Evolutionary conservation across 2,329 filamentous ascomycete genomes (phyloP).

Genomic region (Coniochaeta ligniaria): DNA sequence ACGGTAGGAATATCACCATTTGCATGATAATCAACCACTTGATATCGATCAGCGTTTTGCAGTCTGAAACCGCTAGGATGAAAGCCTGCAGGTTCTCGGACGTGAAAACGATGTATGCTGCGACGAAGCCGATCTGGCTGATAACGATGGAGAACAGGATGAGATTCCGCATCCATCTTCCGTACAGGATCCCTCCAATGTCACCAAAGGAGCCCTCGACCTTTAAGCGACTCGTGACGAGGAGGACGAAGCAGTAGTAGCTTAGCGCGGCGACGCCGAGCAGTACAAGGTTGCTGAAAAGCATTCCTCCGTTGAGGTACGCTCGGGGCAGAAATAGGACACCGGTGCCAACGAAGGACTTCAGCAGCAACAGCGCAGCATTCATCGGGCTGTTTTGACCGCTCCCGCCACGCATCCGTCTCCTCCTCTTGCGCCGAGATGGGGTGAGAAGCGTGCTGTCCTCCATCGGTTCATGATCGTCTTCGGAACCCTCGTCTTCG

Average conservation of each 20-base stretch:
- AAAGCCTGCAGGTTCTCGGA: slow-evolving; percentile 94
- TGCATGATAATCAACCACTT: slow-evolving; percentile 90
- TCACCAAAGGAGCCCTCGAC: slow-evolving; percentile 96
- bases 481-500: slow-evolving; percentile 46
- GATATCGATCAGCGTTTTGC: slow-evolving; percentile 77
- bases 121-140: slow-evolving; percentile 91
- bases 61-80: slow-evolving; percentile 83
- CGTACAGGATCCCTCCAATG: slow-evolving; percentile 87
- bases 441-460: slow-evolving; percentile 76
- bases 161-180: slow-evolving; percentile 78
- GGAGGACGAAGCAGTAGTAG: slow-evolving; percentile 95
- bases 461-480: slow-evolving; percentile 76
- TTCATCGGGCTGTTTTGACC: slow-evolving; percentile 74
- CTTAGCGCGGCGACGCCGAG: slow-evolving; percentile 77
- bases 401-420: slow-evolving; percentile 64
- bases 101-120: slow-evolving; percentile 94
- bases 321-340: slow-evolving; percentile 89
- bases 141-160: slow-evolving; percentile 91
- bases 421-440: slow-evolving; percentile 65
- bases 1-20: slow-evolving; percentile 88
- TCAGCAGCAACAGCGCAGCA: slow-evolving; percentile 79
- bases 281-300: slow-evolving; percentile 91
- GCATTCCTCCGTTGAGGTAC: slow-evolving; percentile 93
- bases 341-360: slow-evolving; percentile 96
- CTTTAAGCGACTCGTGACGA: slow-evolving; percentile 78